These are phyloP conservation scores for Irpex sp. DNA, from an alignment of 1,284 basidiomycete species.

Conservation along the genomic window DNA sequence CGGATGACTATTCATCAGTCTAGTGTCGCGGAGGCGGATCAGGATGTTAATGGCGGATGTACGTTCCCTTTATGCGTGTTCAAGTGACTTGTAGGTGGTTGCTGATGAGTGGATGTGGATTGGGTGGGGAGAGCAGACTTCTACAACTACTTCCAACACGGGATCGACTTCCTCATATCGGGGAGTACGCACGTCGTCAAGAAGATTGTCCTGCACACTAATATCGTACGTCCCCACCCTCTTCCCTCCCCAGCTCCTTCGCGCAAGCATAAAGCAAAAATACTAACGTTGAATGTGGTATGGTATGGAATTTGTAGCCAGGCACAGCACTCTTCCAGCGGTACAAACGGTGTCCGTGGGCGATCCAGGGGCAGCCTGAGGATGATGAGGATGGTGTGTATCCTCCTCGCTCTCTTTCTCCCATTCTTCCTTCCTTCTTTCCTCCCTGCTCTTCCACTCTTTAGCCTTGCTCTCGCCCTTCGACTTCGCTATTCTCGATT, in stretches of 20 bases:
- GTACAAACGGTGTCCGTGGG: slow-evolving; percentile 87
- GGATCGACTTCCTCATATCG: slow-evolving; percentile 78
- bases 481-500: no score
- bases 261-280: no score
- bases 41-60: slow-evolving; percentile 33
- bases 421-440: no score
- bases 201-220: slow-evolving; percentile 83
- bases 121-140: no score
- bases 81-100: no score
- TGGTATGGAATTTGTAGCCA: slow-evolving; percentile 64
- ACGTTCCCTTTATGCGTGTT: no score
- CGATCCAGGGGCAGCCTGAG: slow-evolving; percentile 66
- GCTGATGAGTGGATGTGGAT: no score
- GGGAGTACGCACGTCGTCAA: slow-evolving; percentile 66
- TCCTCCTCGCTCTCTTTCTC: no score
- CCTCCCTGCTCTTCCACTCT: no score
- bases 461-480: no score
- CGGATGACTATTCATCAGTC: slow-evolving; percentile 73
- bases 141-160: slow-evolving; percentile 89
- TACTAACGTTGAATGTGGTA: no score
- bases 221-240: slow-evolving; percentile 57
- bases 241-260: no score
- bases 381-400: slow-evolving; percentile 67
- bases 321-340: slow-evolving; percentile 84
- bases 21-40: slow-evolving; percentile 29